Evolutionary conservation across 2,329 filamentous ascomycete genomes (phyloP), one percentile per base, ranked within the genome.

Genomic region (Leptographium procerum): DNA sequence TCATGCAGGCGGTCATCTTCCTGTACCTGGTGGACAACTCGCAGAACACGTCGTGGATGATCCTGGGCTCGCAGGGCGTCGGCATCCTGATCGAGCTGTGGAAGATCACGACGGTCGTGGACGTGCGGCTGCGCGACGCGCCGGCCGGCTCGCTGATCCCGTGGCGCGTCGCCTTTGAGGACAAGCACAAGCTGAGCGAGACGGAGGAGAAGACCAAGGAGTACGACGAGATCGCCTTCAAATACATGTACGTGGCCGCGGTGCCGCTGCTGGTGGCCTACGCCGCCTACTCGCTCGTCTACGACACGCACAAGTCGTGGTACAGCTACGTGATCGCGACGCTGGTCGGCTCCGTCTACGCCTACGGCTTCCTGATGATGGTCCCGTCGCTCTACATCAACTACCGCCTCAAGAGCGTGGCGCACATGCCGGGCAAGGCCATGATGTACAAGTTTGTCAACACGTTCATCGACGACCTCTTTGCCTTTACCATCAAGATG

Each of bases 401-500:
- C 80, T 99, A 99, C 78, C 86, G 92, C 14, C 83, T 99, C 65
- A 96, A 92, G 80, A 87, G 85, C 65, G 89, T 97, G 36, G 94
- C 94, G 13, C 94, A 99, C 74, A 96, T 99, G 92, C 91, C 94
- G 1, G 89, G 81, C 65, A 92, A 90, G 75, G 91, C 94, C 53
- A 94, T 99, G 90, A 92, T 86, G 71, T 96, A 96, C 82, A 96
- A 97, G 76, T 96, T 96, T 74, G 77, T 97, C 64, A 96, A 97
- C 76, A 97, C 94, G 6, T 99, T 99, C 71, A 97, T 99, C 70
- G 94, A 99, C 72, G 94, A 99, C 69, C 78, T 99, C 34, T 99
- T 99, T 69, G 94, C 94, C 2, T 99, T 97, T 68, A 99, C 94
- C 45, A 96, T 99, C 77, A 97, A 97, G 77, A 99, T 99, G 94